phyloP scores from a whole-genome alignment of 352 stramenopile species.

The Phytophthora parvispora region DNA sequence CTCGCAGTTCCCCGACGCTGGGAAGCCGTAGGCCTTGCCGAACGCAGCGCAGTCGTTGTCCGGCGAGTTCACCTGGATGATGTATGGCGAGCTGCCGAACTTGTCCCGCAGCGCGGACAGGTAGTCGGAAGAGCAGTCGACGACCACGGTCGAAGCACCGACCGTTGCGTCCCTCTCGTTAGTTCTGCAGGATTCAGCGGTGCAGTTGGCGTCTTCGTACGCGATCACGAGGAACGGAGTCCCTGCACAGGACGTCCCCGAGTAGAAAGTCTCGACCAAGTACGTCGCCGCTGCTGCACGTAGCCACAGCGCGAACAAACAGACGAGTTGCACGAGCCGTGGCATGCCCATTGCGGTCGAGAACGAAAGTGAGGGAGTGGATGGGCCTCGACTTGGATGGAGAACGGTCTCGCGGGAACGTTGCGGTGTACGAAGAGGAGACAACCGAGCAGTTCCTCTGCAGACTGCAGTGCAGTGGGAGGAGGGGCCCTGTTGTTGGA shows the following conservation, averaged over 20 bases:
- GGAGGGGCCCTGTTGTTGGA: too few species aligned
- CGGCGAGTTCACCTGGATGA: neutral
- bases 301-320: neutral
- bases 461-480: neutral
- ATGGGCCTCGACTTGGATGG: neutral
- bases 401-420: neutral
- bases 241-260: neutral
- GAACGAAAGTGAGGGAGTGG: neutral
- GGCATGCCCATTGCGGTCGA: neutral
- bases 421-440: neutral
- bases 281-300: neutral
- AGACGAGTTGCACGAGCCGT: neutral
- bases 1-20: constrained; percentile 11
- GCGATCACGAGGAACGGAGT: neutral
- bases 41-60: neutral
- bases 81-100: neutral
- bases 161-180: too few species aligned
- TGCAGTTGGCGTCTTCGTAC: neutral
- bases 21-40: neutral
- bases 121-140: neutral
- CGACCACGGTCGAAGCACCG: neutral
- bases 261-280: neutral
- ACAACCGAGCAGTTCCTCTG: neutral
- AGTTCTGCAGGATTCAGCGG: neutral
- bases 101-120: neutral